These are phyloP conservation scores for Komagataella ulmi DNA, from an alignment of 805 yeast genomes.

Conservation along the genomic window DNA sequence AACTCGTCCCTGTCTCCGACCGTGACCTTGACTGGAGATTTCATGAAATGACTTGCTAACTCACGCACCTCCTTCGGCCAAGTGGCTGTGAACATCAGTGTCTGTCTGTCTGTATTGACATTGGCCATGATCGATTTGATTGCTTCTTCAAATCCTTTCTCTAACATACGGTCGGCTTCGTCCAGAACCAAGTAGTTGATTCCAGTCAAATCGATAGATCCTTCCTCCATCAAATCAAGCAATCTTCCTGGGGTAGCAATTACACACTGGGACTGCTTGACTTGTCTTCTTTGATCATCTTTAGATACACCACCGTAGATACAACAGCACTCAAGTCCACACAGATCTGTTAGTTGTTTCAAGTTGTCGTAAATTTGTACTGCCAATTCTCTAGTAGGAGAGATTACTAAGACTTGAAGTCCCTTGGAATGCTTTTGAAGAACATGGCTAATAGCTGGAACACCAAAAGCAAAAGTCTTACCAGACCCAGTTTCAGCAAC, in stretches of 20 bases:
- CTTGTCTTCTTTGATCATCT: conserved; percentile 69
- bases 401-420: conserved; percentile 68
- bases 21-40: conserved; percentile 72
- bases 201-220: conserved; percentile 53
- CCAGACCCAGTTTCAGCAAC: conserved; percentile 99
- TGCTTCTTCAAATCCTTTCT: conserved; percentile 96
- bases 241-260: conserved; percentile 99
- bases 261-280: conserved; percentile 60
- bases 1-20: conserved; percentile 93
- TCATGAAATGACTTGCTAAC: conserved; percentile 77
- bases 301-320: conserved; percentile 97
- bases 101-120: conserved; percentile 45
- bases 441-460: conserved; percentile 82
- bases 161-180: conserved; percentile 98
- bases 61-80: conserved; percentile 99
- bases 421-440: conserved; percentile 30
- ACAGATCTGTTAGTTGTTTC: conserved; percentile 45
- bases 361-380: conserved; percentile 85
- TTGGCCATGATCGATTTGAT: conserved; percentile 70
- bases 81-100: conserved; percentile 98
- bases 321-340: conserved; percentile 62
- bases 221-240: conserved; percentile 81
- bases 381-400: conserved; percentile 97
- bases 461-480: conserved; percentile 93
- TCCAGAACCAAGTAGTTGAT: conserved; percentile 80